These are phyloP conservation scores for Gossypium laxum DNA, from an alignment of 441 rosid genomes.

Conservation along the genomic window DNA sequence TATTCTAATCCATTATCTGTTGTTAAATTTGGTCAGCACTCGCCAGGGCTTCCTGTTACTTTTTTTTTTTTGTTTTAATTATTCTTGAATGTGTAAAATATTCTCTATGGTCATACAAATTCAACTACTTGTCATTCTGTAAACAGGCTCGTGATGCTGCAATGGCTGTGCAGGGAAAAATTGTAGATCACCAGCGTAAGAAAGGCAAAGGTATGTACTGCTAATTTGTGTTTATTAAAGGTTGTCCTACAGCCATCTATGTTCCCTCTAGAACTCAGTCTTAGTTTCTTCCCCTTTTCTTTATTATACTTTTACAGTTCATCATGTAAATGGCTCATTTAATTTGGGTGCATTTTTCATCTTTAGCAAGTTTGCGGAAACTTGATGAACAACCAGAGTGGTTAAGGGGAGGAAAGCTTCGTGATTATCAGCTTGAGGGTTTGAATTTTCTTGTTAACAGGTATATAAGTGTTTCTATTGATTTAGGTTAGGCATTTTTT, in stretches of 20 bases:
- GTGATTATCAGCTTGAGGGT: conserved; percentile 97
- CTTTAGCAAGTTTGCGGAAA: conserved; percentile 78
- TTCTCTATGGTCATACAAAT: neutral
- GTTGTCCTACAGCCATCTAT: neutral
- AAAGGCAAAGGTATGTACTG: conserved; percentile 73
- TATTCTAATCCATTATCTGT: neutral
- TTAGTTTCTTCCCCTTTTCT: neutral
- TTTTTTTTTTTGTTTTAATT: neutral
- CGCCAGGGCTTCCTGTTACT: neutral
- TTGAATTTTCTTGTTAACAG: conserved; percentile 95
- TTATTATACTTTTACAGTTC: neutral
- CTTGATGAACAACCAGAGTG: conserved; percentile 98
- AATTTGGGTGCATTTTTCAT: conserved; percentile 4
- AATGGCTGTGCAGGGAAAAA: conserved; percentile 73
- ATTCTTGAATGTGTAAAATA: neutral
- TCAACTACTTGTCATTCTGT: neutral
- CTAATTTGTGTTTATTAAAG: neutral
- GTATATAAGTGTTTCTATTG: conserved; percentile 31
- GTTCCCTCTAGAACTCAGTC: neutral
- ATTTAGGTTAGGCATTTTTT: conserved; percentile 2
- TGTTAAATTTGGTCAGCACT: neutral
- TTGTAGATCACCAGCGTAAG: conserved; percentile 85
- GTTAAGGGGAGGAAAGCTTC: conserved; percentile 92
- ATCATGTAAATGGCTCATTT: neutral
- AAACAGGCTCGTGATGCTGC: conserved; percentile 90